Base-by-base conservation (phyloP, 2,329 filamentous ascomycete genomes). In the Fusarium sp. region DNA sequence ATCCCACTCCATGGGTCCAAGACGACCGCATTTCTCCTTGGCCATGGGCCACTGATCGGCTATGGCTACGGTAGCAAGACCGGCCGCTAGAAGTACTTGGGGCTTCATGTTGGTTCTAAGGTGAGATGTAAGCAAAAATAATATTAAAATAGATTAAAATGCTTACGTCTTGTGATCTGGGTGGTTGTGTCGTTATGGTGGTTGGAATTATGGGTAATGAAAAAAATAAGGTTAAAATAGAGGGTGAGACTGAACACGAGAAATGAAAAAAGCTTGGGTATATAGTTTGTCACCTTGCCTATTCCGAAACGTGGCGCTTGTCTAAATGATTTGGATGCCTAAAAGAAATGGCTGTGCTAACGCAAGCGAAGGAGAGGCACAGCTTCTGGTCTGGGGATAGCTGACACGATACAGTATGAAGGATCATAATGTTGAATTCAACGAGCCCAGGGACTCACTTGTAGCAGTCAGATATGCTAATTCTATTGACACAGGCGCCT, bases 1-100 rank as follows among this genome's bases (percentile, higher is more conserved):
- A 4, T 73, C 71, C 71, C 70, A 73, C 16, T 51, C 62, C 71
- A 71, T 74, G 9, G 55, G 42, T 15, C 62, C 50, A 38, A 74
- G 67, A 18, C 67, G 71, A 3, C 71, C 71, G 24, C 71, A 74
- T 6, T 51, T 55, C 31, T 71, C 54, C 26, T 61, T 54, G 24
- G 63, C 62, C 2, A 45, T 33, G 3, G 71, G 71, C 15, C 56
- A 58, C 14, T 55, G 42, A 5, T 71, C 68, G 5, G 68, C 68
- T 18, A 67, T 18, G 22, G 48, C 68, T 24, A 55, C 28, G 5
- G 35, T 6, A 28, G 62, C 22, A 13, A 68, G 26, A 4, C 39
- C 38, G 18, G 58, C 54, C 15, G 24, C 14, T 28, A 71, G 11
- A 20, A 71, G 15, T 6, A 35, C 22, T 6, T 71, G 54, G 8